phyloP scores from a whole-genome alignment of 83 land plant genomes.

The Thuja plicata region DNA sequence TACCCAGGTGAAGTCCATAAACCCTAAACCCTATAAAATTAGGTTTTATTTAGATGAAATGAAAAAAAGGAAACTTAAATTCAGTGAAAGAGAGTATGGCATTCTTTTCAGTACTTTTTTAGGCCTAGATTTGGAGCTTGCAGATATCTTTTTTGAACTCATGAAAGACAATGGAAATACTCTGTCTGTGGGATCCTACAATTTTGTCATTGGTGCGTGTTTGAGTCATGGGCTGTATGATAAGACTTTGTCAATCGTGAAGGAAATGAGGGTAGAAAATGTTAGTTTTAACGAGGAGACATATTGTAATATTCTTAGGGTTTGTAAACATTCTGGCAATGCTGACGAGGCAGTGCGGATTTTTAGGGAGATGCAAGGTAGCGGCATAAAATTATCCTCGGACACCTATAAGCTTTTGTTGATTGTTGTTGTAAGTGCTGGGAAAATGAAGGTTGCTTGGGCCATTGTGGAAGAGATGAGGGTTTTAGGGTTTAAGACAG shows the following conservation, averaged over 20 bases:
- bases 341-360: background rate
- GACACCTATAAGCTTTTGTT: conserved; percentile 1
- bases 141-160: background rate
- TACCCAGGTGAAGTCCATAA: conserved; percentile 10
- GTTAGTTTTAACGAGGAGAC: background rate
- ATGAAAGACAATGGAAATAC: background rate
- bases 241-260: background rate
- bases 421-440: background rate
- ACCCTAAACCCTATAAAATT: conserved; percentile 12
- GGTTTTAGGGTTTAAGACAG: background rate
- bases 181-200: background rate
- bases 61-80: conserved; percentile 1
- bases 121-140: background rate
- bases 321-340: background rate
- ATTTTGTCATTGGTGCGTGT: conserved; percentile 2
- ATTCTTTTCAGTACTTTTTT: background rate
- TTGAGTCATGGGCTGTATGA: background rate
- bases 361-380: background rate
- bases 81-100: background rate
- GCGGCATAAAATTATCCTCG: background rate
- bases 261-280: conserved; percentile 2
- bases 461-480: background rate
- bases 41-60: conserved; percentile 13
- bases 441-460: background rate
- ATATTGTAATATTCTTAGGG: conserved; percentile 6